Base-by-base conservation (phyloP, 768 basidiomycete species). In the Pleurotus tuber-regium region DNA sequence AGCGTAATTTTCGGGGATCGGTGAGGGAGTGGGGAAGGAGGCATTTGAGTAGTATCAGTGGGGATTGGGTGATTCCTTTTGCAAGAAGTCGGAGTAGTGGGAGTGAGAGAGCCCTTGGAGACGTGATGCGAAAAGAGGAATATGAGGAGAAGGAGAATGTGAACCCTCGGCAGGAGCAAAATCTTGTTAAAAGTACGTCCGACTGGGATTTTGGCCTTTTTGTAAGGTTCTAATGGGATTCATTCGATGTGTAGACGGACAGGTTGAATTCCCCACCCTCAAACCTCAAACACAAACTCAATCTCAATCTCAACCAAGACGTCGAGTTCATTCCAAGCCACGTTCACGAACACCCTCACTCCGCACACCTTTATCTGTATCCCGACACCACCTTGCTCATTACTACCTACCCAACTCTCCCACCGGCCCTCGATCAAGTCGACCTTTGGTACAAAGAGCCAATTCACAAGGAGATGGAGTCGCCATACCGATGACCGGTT, bases 1-100 rank as follows among this genome's bases (percentile, higher is more conserved):
- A 53, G 39, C 11, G 43, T 49, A 16, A 40, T 50, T 10, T 31
- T n/a, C n/a, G n/a, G 24, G 23, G 47, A 52, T 24, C 44, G 18
- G 62, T 77, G 57, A 71, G 74, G 42, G 78, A 78, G 51, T 85
- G 82, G 84, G 72, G 84, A 0, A 69, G 71, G 50, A 73, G 80
- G 7, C 76, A 79, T 52, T 63, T 84, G 24, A 83, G 75, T 24
- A 48, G 46, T 51, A 67, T 86, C 35, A 82, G 80, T 57, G 74
- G 77, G 3, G 82, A 79, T 50, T 77, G 76, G 74, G 69, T 74
- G 21, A 72, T 61, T 50, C 66, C 67, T 24, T 71, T 74, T 43
- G 11, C 35, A 14, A 61, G 59, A 43, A 59, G 68, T 58, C 59
- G 54, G 48, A 60, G 63, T 52, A 18, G 43, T 47, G 59, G 46